Conservation (phyloP, 495 filamentous ascomycete species). For the Penicillium flavigenum region DNA sequence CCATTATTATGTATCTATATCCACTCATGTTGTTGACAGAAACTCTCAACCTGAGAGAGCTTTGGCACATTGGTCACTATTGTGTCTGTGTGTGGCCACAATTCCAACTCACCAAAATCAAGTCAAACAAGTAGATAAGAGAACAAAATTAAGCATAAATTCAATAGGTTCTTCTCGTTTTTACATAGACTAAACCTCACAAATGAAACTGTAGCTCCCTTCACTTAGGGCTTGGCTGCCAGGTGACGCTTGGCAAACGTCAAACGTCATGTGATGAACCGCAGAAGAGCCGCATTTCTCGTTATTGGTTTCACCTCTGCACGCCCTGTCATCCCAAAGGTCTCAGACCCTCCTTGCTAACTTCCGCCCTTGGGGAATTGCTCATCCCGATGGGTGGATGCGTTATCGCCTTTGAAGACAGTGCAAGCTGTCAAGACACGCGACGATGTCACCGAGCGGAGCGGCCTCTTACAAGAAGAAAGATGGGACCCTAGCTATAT, state of each 20-base stretch:
- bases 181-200: background rate
- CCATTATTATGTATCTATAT: too few relatives aligned
- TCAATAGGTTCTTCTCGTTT: background rate
- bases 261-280: constrained; percentile 20
- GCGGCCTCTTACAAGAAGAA: constrained; percentile 91
- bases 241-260: constrained; percentile 11
- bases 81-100: background rate
- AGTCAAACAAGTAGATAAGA: background rate
- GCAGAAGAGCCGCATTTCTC: constrained; percentile 23
- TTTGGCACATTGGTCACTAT: background rate
- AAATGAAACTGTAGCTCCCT: background rate
- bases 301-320: constrained; percentile 15
- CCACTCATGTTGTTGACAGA: too few relatives aligned
- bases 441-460: constrained; percentile 59
- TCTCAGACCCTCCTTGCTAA: constrained; percentile 25
- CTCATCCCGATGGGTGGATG: constrained; percentile 48
- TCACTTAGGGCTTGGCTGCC: constrained; percentile 7
- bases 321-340: constrained; percentile 24
- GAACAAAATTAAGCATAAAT: background rate
- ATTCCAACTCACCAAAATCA: background rate
- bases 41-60: too few relatives aligned
- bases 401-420: constrained; percentile 39
- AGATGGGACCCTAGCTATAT: constrained; percentile 78
- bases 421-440: constrained; percentile 45
- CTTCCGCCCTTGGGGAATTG: constrained; percentile 26